A percentile compares a stretch with the other conserved stretches of the same genome.
Evolutionary conservation across 106 monocot species (phyloP).

Genomic region (Dactylorhiza incarnata): DNA sequence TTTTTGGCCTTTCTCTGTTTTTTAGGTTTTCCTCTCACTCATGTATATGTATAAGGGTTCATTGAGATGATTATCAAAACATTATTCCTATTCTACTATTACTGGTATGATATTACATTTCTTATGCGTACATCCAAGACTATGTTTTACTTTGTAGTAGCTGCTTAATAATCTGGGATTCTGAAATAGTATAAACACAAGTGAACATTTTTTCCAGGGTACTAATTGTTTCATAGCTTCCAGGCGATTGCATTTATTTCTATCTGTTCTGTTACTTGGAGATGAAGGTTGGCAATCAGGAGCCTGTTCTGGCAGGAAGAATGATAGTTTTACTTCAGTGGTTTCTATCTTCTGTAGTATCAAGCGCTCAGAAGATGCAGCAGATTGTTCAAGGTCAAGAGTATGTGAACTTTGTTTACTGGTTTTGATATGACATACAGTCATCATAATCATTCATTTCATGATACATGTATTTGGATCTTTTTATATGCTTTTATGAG

Average conservation of each 20-base stretch:
- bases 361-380: constrained; percentile 69
- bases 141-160: neutral
- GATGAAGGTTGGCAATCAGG: constrained; percentile 45
- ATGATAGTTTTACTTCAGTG: constrained; percentile 38
- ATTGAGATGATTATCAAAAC: too few relatives aligned
- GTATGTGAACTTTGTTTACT: constrained; percentile 25
- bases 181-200: neutral
- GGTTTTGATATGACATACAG: neutral
- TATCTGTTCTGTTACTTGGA: constrained; percentile 59
- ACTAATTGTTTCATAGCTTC: constrained; percentile 21
- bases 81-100: too few relatives aligned
- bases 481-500: neutral
- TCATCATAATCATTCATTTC: neutral
- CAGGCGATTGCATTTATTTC: constrained; percentile 87
- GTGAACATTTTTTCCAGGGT: neutral
- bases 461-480: neutral
- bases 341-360: constrained; percentile 72
- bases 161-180: neutral
- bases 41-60: too few relatives aligned
- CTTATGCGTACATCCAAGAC: too few relatives aligned
- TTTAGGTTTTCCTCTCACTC: too few relatives aligned
- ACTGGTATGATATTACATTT: too few relatives aligned
- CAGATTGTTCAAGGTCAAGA: constrained; percentile 62
- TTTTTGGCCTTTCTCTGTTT: too few relatives aligned
- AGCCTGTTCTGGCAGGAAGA: constrained; percentile 24